Percentiles rank a stretch among this genome's conserved stretches.
These are phyloP conservation scores for Eucalyptus tenuipes DNA, from an alignment of 345 rosid genomes.

Conservation along the genomic window DNA sequence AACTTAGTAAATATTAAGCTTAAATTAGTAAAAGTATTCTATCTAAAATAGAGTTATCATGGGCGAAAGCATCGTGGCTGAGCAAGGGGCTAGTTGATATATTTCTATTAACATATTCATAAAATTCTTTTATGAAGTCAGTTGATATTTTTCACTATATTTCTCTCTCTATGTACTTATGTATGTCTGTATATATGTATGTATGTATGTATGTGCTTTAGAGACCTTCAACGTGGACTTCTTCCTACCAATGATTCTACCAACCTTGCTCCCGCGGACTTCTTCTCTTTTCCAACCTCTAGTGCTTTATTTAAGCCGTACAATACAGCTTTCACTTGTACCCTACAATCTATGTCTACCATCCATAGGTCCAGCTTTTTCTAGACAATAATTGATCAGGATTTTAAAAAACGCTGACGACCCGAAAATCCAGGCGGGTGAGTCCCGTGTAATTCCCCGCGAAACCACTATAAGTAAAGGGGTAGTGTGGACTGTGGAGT, in stretches of 20 bases:
- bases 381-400: background rate
- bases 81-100: no score
- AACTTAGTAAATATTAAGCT: no score
- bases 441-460: background rate
- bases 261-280: background rate
- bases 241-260: background rate
- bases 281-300: background rate
- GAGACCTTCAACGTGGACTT: background rate
- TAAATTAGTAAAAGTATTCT: no score
- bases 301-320: background rate
- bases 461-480: background rate
- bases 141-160: no score
- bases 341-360: background rate
- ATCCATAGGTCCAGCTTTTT: background rate
- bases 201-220: no score
- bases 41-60: no score
- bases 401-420: background rate
- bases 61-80: no score
- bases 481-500: background rate
- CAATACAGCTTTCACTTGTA: background rate
- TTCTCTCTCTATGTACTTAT: no score
- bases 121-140: background rate
- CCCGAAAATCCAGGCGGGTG: background rate
- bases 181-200: no score
- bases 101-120: background rate